These are phyloP conservation scores for Neurospora sublineolata DNA, from an alignment of 495 filamentous ascomycete genomes.

Conservation along the genomic window DNA sequence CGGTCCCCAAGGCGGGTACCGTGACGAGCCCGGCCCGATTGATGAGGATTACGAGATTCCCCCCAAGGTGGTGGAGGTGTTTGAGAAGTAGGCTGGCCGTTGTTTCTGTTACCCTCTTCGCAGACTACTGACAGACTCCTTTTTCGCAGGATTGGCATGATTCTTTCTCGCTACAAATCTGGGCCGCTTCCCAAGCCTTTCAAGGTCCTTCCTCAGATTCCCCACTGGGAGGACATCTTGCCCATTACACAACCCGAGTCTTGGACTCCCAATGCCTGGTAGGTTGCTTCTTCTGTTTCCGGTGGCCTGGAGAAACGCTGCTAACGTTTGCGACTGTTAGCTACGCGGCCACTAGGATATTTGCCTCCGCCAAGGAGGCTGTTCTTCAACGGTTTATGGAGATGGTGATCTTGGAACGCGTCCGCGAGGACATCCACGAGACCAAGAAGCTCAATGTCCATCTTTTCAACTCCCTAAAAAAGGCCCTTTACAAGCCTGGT, in stretches of 20 bases:
- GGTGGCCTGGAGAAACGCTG: not conserved
- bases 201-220: slow-evolving; percentile 87
- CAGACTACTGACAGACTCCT: slow-evolving; percentile 4
- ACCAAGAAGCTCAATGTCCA: slow-evolving; percentile 90
- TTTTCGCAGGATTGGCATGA: slow-evolving; percentile 57
- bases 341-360: slow-evolving; percentile 79
- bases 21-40: slow-evolving; percentile 26
- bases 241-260: slow-evolving; percentile 18
- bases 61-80: slow-evolving; percentile 87
- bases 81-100: slow-evolving; percentile 55
- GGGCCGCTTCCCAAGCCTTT: slow-evolving; percentile 93
- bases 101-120: not conserved
- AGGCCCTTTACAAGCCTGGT: slow-evolving; percentile 86
- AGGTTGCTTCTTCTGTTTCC: not conserved
- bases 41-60: slow-evolving; percentile 80
- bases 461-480: slow-evolving; percentile 84
- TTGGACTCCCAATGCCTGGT: slow-evolving; percentile 56
- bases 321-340: slow-evolving; percentile 32
- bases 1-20: slow-evolving; percentile 25
- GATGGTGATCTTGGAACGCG: slow-evolving; percentile 71
- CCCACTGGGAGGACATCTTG: slow-evolving; percentile 72
- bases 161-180: slow-evolving; percentile 87
- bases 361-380: slow-evolving; percentile 66
- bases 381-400: slow-evolving; percentile 72
- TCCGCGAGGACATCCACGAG: slow-evolving; percentile 68